phyloP scores from a whole-genome alignment of 345 rosid species.

The Rhizophora mangle region DNA sequence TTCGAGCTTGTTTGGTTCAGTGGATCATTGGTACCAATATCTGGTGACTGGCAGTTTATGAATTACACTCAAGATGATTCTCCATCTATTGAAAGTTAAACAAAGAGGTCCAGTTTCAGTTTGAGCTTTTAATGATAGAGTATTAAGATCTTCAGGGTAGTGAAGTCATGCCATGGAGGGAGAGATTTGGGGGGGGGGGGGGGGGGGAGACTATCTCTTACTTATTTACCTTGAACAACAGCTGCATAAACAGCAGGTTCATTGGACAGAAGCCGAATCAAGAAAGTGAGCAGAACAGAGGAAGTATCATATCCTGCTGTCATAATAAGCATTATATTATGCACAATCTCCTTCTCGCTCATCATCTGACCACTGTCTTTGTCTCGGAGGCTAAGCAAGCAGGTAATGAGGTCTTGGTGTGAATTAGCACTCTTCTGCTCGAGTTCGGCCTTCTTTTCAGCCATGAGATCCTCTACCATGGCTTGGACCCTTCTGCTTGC shows the following conservation, averaged over 20 bases:
- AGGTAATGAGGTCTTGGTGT: constrained; percentile 43
- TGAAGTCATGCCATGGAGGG: too few species aligned
- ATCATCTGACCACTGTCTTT: constrained; percentile 18
- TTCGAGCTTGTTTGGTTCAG: too few species aligned
- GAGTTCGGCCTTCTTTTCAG: constrained; percentile 36
- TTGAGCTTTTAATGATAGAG: too few species aligned
- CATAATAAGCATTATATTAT: constrained; percentile 52
- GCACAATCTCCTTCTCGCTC: constrained; percentile 46
- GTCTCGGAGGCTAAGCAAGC: constrained; percentile 31
- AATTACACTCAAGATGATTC: neutral
- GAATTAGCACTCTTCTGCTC: constrained; percentile 25
- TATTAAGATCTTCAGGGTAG: too few species aligned
- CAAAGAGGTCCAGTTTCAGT: neutral
- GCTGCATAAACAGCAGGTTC: constrained; percentile 36
- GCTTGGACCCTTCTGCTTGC: constrained; percentile 34
- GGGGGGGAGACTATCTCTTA: neutral
- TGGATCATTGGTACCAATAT: too few species aligned
- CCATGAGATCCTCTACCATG: constrained; percentile 32
- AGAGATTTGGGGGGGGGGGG: too few species aligned
- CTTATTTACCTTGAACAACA: constrained; percentile 45
- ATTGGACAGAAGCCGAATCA: constrained; percentile 40
- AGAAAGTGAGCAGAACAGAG: constrained; percentile 43
- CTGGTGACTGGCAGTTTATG: too few species aligned
- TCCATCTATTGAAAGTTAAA: neutral
- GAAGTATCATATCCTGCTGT: constrained; percentile 60